Base-by-base conservation (phyloP, 2,329 filamentous ascomycete genomes). In the Aureobasidium mangrovei region DNA sequence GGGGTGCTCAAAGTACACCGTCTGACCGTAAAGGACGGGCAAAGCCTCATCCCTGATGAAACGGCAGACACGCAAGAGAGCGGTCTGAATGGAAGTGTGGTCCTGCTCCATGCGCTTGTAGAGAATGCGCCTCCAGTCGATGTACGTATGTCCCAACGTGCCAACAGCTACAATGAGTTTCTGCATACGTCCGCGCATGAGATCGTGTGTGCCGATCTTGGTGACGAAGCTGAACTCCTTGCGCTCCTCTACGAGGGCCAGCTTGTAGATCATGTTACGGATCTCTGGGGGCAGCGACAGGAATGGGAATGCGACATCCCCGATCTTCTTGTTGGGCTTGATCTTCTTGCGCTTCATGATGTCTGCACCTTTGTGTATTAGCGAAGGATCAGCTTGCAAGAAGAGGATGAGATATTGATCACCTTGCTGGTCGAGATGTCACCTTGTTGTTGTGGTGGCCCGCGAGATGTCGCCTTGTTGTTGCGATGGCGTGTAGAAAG, bases 241-340 rank as follows among this genome's bases (percentile, higher is more conserved):
- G n/a, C 9, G n/a, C 1, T 8, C 10, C 18, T 51, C 47, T 7
- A 31, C 24, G 10, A 51, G 47, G 9, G 36, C 32, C 28, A n/a
- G 29, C 38, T 33, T 51, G 29, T 51, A 51, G 47, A 51, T 41
- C 36, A 51, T 51, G 2, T n/a, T 10, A 24, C 47, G 47, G 9
- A 51, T 40, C 38, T 51, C 47, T 3, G 29, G n/a, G 5, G 47
- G 47, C 4, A 51, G 47, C 5, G 40, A n/a, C 38, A 41, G 26
- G 6, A 51, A 41, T 3, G 47, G 47, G 3, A 51, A 51, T 1
- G 46, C 1, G 7, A 31, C 46, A 32, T 49, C 46, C 28, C 5
- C n/a, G 1, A 32, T 24, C 35, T 18, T 7, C 45, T 48, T 3
- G 27, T 35, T 47, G 32, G 26, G 6, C 41, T 44, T 40, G 27